A percentile compares a stretch with the other conserved stretches of the same genome.
phyloP scores from a whole-genome alignment of 2,329 filamentous ascomycete genomes.

The Hymenoscyphus occultus region DNA sequence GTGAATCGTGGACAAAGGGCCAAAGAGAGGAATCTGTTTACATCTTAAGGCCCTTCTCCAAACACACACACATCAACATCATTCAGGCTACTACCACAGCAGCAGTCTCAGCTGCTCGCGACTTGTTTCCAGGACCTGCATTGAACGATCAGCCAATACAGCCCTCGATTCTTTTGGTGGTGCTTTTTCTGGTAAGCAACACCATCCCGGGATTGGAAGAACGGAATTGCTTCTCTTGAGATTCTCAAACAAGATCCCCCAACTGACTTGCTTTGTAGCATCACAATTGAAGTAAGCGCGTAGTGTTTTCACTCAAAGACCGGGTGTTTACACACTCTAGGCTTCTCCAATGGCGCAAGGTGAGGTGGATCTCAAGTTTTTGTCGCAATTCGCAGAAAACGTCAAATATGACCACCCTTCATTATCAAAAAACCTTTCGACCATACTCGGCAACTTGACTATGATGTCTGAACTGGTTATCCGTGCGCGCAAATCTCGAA shows the following conservation, averaged over 20 bases:
- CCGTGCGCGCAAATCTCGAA: constrained; percentile 76
- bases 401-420: constrained; percentile 75
- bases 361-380: constrained; percentile 95
- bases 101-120: neutral
- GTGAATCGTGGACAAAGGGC: neutral
- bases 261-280: neutral
- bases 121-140: neutral
- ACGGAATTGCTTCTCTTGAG: neutral
- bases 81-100: neutral
- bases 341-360: constrained; percentile 76
- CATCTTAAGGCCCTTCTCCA: neutral
- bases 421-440: constrained; percentile 80
- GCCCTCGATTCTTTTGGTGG: neutral
- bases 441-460: constrained; percentile 85
- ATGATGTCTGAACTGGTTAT: constrained; percentile 82
- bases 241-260: neutral
- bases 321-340: neutral
- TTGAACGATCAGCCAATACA: neutral
- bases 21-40: neutral
- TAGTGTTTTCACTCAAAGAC: neutral
- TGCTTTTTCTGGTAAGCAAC: neutral
- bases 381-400: constrained; percentile 81
- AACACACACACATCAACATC: neutral
- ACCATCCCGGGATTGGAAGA: neutral
- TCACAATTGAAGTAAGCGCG: neutral